Base-by-base conservation (phyloP, 495 filamentous ascomycete genomes). In the Trichoderma gamsii region DNA sequence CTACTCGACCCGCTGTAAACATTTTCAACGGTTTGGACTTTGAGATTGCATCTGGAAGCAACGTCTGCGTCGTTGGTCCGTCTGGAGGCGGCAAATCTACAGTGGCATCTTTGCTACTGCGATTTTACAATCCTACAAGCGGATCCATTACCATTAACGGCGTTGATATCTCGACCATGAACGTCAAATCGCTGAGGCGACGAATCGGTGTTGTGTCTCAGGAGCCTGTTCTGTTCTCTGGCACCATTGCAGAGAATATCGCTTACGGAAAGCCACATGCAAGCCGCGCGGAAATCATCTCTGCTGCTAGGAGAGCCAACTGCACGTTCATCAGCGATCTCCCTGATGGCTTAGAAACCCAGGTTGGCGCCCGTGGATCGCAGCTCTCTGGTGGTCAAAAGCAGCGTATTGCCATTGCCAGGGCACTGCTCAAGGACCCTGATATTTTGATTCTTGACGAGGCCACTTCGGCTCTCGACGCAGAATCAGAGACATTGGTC, bases 361-460 rank as follows among this genome's bases (percentile, higher is more conserved):
- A 90, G 65, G 95, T 97, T 11, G 95, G 95, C 64, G 90, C 95
- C 21, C 87, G 95, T 49, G 95, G 95, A 27, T 92, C 95, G 3
- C 95, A 97, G 76, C 83, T 99, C 8, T 97, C 92, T 9, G 95
- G 95, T 43, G 95, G 95, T 1, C 95, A 99, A 77, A 98, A 98
- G 78, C 96, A 98, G 75, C 90, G 95, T 68, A 97, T 99, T 73
- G 96, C 95, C 29, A 98, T 99, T 77, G 95, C 95, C 0, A 85
- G 95, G 64, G 95, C 95, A 11, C 83, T 99, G 25, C 89, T 99
- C 72, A 98, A 98, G 79, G 87, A 97, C 65, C 95, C 95, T 0
- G 96, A 99, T 76, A 97, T 99, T 73, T 76, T 99, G 67, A 94
- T 99, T 69, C 85, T 99, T 2, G 95, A 99, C 75, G 95, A 99